These are phyloP conservation scores for Vicia faba DNA, from an alignment of 306 rosid genomes.

Conservation along the genomic window DNA sequence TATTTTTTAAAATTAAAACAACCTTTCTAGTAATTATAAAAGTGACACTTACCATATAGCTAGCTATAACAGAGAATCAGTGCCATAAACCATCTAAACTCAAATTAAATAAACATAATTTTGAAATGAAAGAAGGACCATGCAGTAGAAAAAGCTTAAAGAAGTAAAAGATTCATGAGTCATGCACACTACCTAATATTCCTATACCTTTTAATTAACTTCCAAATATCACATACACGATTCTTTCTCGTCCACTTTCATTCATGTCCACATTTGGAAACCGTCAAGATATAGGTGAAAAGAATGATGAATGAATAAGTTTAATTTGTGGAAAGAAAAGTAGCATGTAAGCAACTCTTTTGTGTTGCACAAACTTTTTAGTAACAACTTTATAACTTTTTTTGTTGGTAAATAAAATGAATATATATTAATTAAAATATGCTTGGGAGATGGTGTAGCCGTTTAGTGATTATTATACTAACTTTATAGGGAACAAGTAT, in stretches of 20 bases:
- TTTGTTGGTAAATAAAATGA: neutral
- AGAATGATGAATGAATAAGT: constrained; percentile 16
- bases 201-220: constrained; percentile 42
- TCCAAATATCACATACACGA: constrained; percentile 33
- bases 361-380: constrained; percentile 31
- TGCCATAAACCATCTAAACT: too few relatives aligned
- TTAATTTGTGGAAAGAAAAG: constrained; percentile 5
- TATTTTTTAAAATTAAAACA: too few relatives aligned
- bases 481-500: constrained; percentile 7
- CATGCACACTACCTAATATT: constrained; percentile 37
- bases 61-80: too few relatives aligned
- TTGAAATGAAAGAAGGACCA: constrained; percentile 29
- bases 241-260: constrained; percentile 32
- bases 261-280: constrained; percentile 19
- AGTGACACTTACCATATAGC: too few relatives aligned
- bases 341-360: constrained; percentile 29
- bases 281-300: constrained; percentile 28
- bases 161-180: constrained; percentile 37
- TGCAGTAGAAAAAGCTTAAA: constrained; percentile 25
- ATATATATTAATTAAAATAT: constrained; percentile 4
- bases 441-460: constrained; percentile 22
- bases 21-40: too few relatives aligned
- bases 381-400: constrained; percentile 28
- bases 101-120: too few relatives aligned
- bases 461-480: constrained; percentile 15